Percentiles rank a stretch among this genome's conserved stretches.
phyloP scores from a whole-genome alignment of 1,284 basidiomycete genomes.

The Cryptococcus neoformans region DNA sequence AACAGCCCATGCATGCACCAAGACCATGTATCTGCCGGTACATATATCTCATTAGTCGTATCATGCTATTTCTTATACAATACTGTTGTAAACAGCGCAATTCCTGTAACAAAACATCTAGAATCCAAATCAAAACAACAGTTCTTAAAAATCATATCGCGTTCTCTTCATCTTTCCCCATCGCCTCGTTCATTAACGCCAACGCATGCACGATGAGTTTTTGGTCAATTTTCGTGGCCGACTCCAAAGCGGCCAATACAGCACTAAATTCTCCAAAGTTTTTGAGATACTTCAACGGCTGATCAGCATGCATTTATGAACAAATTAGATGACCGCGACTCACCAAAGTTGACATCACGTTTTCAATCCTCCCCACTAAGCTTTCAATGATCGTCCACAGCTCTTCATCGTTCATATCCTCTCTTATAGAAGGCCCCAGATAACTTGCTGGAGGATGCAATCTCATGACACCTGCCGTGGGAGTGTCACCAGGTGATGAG shows the following conservation, averaged over 20 bases:
- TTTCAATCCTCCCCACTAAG: slow-evolving; percentile 72
- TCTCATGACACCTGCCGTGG: background rate
- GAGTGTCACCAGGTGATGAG: slow-evolving; percentile 5
- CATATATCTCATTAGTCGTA: too few relatives aligned
- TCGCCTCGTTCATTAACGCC: slow-evolving; percentile 34
- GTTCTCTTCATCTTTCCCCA: slow-evolving; percentile 1
- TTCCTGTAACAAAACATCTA: too few relatives aligned
- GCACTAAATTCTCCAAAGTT: slow-evolving; percentile 47
- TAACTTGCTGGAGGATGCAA: slow-evolving; percentile 58
- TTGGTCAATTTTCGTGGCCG: slow-evolving; percentile 40
- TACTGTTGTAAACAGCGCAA: too few relatives aligned
- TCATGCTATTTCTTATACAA: too few relatives aligned
- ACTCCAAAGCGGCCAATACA: slow-evolving; percentile 47
- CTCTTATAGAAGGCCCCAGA: slow-evolving; percentile 67
- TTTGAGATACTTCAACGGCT: slow-evolving; percentile 39
- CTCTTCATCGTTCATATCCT: slow-evolving; percentile 72
- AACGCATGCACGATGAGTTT: slow-evolving; percentile 37
- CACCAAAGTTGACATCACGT: slow-evolving; percentile 64
- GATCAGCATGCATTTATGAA: slow-evolving; percentile 1
- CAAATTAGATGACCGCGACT: slow-evolving; percentile 13
- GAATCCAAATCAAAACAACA: too few relatives aligned
- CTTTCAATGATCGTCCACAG: slow-evolving; percentile 71
- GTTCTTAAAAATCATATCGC: too few relatives aligned
- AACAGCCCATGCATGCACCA: too few relatives aligned
- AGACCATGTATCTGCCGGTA: too few relatives aligned